These are phyloP conservation scores for Desmodesmus armatus DNA, from an alignment of 139 green algal genomes.

Conservation along the genomic window DNA sequence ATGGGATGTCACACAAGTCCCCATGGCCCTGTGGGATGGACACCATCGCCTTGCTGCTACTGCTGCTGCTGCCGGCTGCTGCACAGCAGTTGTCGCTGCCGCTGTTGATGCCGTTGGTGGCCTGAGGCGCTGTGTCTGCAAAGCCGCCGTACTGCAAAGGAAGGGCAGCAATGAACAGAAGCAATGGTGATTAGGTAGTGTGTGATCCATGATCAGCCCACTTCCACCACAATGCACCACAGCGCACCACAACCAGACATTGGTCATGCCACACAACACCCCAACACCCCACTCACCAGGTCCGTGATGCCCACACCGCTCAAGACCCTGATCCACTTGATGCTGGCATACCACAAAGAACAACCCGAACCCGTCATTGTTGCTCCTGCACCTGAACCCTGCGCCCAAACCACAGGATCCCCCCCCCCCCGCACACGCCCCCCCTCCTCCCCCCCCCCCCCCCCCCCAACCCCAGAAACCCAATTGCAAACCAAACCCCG, in stretches of 20 bases:
- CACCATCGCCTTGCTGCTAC: neutral
- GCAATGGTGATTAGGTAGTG: no score
- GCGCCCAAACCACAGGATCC: no score
- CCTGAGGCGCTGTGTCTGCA: neutral
- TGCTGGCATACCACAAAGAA: conserved; percentile 49
- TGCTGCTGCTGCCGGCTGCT: conserved; percentile 9
- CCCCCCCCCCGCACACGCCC: no score
- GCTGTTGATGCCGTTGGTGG: conserved; percentile 5
- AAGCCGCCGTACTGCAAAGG: conserved; percentile 36
- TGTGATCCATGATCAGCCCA: no score
- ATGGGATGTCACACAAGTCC: conserved; percentile 46
- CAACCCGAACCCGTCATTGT: conserved; percentile 20
- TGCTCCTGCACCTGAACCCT: no score
- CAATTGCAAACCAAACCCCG: neutral
- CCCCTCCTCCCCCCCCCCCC: no score
- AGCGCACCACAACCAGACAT: no score
- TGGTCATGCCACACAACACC: neutral
- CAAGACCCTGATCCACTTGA: conserved; percentile 53
- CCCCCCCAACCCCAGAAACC: no score
- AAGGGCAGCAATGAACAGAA: no score
- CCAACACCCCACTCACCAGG: conserved; percentile 19
- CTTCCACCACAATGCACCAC: no score
- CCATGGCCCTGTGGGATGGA: conserved; percentile 52
- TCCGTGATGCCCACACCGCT: conserved; percentile 58
- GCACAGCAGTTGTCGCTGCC: neutral